Evolutionary conservation across 2,329 filamentous ascomycete genomes (phyloP).

Genomic region (Pestalotiopsis sp.): DNA sequence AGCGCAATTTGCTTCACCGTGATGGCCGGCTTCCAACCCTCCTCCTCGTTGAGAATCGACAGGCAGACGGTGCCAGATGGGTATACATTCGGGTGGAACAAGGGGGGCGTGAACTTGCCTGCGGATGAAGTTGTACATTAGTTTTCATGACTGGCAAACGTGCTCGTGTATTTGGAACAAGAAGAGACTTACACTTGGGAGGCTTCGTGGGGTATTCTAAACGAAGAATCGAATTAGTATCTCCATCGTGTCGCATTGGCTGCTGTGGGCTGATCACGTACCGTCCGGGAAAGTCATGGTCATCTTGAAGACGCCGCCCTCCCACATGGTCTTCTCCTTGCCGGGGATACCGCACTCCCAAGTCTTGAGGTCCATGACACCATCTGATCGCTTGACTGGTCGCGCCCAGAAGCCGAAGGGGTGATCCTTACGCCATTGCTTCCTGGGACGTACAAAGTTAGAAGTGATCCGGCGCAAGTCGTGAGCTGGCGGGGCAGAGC

Average conservation of each 20-base stretch:
- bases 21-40: conserved; percentile 97
- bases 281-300: conserved; percentile 92
- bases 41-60: conserved; percentile 96
- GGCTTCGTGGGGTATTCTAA: conserved; percentile 98
- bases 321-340: conserved; percentile 96
- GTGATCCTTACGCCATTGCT: conserved; percentile 96
- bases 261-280: conserved; percentile 44
- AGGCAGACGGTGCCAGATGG: conserved; percentile 97
- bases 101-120: conserved; percentile 95
- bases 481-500: neutral
- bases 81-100: conserved; percentile 99
- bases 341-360: conserved; percentile 98
- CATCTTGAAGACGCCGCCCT: conserved; percentile 95
- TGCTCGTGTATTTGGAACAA: neutral
- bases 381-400: conserved; percentile 77
- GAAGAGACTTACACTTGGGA: conserved; percentile 81
- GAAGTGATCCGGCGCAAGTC: conserved; percentile 14
- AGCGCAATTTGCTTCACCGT: conserved; percentile 97
- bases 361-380: conserved; percentile 86
- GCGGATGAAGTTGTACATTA: conserved; percentile 13
- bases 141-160: neutral
- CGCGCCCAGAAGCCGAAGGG: conserved; percentile 97
- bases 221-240: conserved; percentile 18
- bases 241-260: conserved; percentile 18
- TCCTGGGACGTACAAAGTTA: conserved; percentile 54